Evolutionary conservation across 345 rosid genomes (phyloP), one percentile per base, ranked within the genome.

Genomic region (Citrus inodora): DNA sequence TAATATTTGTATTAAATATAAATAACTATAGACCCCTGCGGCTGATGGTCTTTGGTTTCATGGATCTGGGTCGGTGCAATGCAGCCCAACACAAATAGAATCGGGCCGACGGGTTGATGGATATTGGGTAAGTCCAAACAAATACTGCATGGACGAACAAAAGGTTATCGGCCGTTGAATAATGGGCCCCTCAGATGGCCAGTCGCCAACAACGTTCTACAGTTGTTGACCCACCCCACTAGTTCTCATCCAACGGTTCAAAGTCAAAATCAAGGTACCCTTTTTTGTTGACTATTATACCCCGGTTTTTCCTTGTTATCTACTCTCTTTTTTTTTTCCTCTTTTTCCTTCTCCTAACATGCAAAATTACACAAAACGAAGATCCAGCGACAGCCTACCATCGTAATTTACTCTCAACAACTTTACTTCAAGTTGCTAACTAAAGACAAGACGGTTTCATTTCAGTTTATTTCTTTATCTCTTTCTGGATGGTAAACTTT

Each of bases 161-260:
- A 19, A 32, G 53, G n/a, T 25, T 67, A 13, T 59, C 30, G 55
- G 78, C 74, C 70, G 24, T 61, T 32, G 75, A 37, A 73, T 77
- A 73, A 32, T 4, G 25, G 62, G 19, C 37, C 24, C 37, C 42
- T 5, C 19, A 24, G 67, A 24, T 16, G 42, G 42, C 3, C 65
- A n/a, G 72, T n/a, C 25, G 32, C 48, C 66, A 76, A 58, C 53
- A 53, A 67, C 79, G 48, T 79, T 63, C 37, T 24, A 38, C 76
- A 38, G 82, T 71, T 21, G 85, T 75, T 82, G 74, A 82, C 77
- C 82, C 66, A 79, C 77, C 79, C 48, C 56, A 71, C 73, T 58
- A 24, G 61, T 42, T 56, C 24, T 55, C 13, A 79, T 82, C 79
- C 74, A 58, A 82, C 80, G 79, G 73, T 59, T 66, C 46, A 32